A percentile compares a stretch with the other conserved stretches of the same genome.
These are phyloP conservation scores for Secale cereale DNA, from an alignment of 176 grass and related monocot genomes.

Conservation along the genomic window DNA sequence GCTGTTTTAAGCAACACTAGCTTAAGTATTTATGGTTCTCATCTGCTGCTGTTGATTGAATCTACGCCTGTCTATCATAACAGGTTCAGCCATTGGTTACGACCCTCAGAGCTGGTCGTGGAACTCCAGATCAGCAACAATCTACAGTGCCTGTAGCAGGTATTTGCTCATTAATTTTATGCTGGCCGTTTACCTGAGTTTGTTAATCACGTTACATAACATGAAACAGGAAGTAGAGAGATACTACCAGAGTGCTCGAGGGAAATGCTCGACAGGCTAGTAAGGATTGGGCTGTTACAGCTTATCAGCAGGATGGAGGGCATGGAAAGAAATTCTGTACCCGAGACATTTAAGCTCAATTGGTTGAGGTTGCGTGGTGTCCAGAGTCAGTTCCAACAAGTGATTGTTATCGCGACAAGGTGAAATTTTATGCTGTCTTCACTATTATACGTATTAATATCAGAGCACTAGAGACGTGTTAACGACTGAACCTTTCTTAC, in stretches of 20 bases:
- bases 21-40: background rate
- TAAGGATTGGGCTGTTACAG: conserved; percentile 74
- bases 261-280: conserved; percentile 41
- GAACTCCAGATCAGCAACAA: conserved; percentile 35
- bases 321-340: conserved; percentile 40
- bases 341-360: conserved; percentile 84
- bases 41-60: background rate
- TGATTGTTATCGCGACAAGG: conserved; percentile 82
- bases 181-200: conserved; percentile 6
- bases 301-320: conserved; percentile 62
- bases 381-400: conserved; percentile 81
- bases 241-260: conserved; percentile 62
- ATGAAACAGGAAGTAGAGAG: conserved; percentile 26
- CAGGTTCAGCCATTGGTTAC: conserved; percentile 76
- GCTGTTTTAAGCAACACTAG: conserved; percentile 5
- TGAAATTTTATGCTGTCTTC: background rate
- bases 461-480: background rate
- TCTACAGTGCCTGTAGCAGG: conserved; percentile 11
- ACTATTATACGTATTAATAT: background rate
- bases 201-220: background rate
- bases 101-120: conserved; percentile 58
- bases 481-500: background rate
- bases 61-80: background rate
- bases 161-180: background rate
- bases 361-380: conserved; percentile 65